Evolutionary conservation across 2,329 filamentous ascomycete genomes (phyloP), one percentile per base, ranked within the genome.

Genomic region (Beauveria scarabaeidicola): DNA sequence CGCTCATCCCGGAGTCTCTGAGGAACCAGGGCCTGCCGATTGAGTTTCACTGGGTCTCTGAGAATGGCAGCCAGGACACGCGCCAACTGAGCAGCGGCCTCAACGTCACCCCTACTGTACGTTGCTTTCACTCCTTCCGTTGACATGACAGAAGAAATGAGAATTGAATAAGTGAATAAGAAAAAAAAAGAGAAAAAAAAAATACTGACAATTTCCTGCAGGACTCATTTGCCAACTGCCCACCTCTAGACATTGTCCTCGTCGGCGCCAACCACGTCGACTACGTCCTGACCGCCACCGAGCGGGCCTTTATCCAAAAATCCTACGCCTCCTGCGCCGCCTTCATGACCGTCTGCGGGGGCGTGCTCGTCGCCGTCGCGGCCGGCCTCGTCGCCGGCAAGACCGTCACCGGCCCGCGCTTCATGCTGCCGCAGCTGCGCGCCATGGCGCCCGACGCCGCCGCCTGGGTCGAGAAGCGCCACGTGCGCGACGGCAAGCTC

Each of bases 261-360:
- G 72, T 77, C 58, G 75, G 75, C 0, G 75, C 75, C 6, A 65
- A 70, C 38, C 41, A 66, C 13, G 4, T 61, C 1, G 52, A 43
- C 2, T 72, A 77, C 56, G 60, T 62, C 5, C 64, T 66, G 3
- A 73, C 52, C n/a, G 66, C 69, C 10, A 61, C 63, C 5, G 75
- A 77, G 57, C 61, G 73, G 2, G 66, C 64, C 8, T 77, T 70
- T 62, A 62, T 76, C 43, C 72, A 70, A 52, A 72, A 74, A 61
- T 60, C 65, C 9, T 72, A 69, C 63, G 65, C 68, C 0, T 61
- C 68, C 8, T 74, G 70, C 65, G 48, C 69, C 9, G 74, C 73
- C 2, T 76, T 76, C 64, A 59, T 77, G 15, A 67, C 67, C 53
- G 69, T 77, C 61, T 77, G 75, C 59, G 74, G 68, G 11, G 75